A percentile compares a stretch with the other conserved stretches of the same genome.
phyloP scores from a whole-genome alignment of 2,329 filamentous ascomycete species.

The Calonectria hawksworthii region DNA sequence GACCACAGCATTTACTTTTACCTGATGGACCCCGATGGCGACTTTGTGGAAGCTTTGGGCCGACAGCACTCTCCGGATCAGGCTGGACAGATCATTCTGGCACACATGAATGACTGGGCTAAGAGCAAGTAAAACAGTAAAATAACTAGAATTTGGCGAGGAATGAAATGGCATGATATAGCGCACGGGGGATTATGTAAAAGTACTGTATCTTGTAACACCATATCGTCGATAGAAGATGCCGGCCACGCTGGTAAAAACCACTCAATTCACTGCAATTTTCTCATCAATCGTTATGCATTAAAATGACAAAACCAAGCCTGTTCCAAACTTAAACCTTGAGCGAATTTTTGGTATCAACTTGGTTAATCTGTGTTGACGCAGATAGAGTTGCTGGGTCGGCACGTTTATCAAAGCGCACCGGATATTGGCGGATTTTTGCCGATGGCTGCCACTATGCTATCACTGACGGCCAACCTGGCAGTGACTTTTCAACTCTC shows the following conservation, averaged over 20 bases:
- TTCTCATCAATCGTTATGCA: background rate
- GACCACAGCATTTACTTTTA: slow-evolving; percentile 99
- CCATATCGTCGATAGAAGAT: slow-evolving; percentile 42
- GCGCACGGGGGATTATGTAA: slow-evolving; percentile 40
- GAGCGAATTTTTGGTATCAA: background rate
- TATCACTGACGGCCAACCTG: slow-evolving; percentile 11
- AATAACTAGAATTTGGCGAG: slow-evolving; percentile 7
- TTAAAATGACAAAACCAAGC: background rate
- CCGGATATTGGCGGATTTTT: slow-evolving; percentile 42
- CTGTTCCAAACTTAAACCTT: background rate
- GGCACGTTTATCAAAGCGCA: slow-evolving; percentile 35
- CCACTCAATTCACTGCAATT: slow-evolving; percentile 48
- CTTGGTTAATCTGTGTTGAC: background rate
- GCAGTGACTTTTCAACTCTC: background rate
- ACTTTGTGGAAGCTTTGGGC: slow-evolving; percentile 97
- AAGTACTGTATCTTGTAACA: slow-evolving; percentile 44
- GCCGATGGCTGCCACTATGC: slow-evolving; percentile 40
- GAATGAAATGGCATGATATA: slow-evolving; percentile 34
- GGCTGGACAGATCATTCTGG: slow-evolving; percentile 85
- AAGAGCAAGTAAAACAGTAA: slow-evolving; percentile 30
- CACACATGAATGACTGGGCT: slow-evolving; percentile 81
- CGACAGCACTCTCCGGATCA: slow-evolving; percentile 93
- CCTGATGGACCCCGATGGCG: slow-evolving; percentile 97
- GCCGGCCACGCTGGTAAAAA: slow-evolving; percentile 34
- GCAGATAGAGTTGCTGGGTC: slow-evolving; percentile 15